Evolutionary conservation across 495 filamentous ascomycete species (phyloP), one percentile per base, ranked within the genome.

Genomic region (Oleoguttula mirabilis): DNA sequence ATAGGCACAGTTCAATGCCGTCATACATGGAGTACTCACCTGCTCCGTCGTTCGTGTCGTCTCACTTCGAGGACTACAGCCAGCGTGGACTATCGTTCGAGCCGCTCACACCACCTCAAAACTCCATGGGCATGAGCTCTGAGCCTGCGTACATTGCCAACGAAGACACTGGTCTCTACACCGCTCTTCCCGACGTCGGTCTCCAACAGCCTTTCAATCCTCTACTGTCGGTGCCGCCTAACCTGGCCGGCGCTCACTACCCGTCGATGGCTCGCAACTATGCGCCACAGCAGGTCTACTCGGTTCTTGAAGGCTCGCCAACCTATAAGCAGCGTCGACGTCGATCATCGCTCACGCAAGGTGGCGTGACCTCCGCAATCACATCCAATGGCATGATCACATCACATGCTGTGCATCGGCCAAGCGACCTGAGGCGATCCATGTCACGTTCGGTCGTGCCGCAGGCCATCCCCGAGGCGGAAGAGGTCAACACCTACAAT

Each of bases 91-190:
- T 96, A 46, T 96, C 92, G 3, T 98, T 83, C 60, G 90, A 98
- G 68, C 90, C 90, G 15, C 71, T 96, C 45, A 98, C 90, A 5
- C 90, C 90, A 36, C 90, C 90, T 22, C 90, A 96, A 50, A 85
- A 94, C 59, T 69, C 80, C 32, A 62, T 88, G 35, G 74, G 73
- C 39, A 73, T 90, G 22, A 73, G 80, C 19, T 69, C 78, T 22
- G 92, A 98, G 65, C 87, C 90, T 14, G 84, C 93, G 4, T 98
- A 96, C 63, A 88, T 96, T 60, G 84, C 87, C 35, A 94, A 95
- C 55, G 90, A 98, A 66, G 90, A 95, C 55, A 93, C 85, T 32
- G 87, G 87, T 36, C 70, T 95, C 23, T 98, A 94, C 69, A 88
- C 84, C 11, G 87, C 84, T 16, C 88, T 96, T 55, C 86, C 88